Percentiles rank a stretch among this genome's conserved stretches.
These are phyloP conservation scores for Gypsophila paniculata DNA, from an alignment of 179 eudicot genomes.

Conservation along the genomic window DNA sequence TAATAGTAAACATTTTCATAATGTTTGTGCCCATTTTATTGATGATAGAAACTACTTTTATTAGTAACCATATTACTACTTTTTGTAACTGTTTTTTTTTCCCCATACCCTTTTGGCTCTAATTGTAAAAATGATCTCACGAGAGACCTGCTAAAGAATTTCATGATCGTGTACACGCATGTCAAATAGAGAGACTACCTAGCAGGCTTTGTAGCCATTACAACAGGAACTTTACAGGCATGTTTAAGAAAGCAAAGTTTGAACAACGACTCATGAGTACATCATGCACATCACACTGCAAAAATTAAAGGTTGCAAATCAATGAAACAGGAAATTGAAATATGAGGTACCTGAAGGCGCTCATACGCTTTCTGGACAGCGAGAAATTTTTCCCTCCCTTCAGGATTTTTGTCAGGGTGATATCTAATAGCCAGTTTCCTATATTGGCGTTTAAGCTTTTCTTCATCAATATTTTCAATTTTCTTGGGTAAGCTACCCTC, in stretches of 20 bases:
- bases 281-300: not conserved
- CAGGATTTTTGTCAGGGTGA: slow-evolving; percentile 99
- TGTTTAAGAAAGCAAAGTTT: not conserved
- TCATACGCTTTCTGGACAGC: slow-evolving; percentile 99
- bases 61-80: no score
- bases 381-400: slow-evolving; percentile 94
- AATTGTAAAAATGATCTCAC: no score
- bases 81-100: no score
- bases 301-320: slow-evolving; percentile 1
- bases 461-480: slow-evolving; percentile 95
- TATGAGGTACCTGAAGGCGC: slow-evolving; percentile 71
- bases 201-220: not conserved
- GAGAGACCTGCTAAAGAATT: no score
- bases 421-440: slow-evolving; percentile 95
- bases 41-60: no score
- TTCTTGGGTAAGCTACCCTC: slow-evolving; percentile 62
- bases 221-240: not conserved
- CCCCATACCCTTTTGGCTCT: no score
- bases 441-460: slow-evolving; percentile 94
- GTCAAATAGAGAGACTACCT: not conserved
- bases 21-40: no score
- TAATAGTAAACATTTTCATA: no score
- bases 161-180: not conserved
- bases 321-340: slow-evolving; percentile 8
- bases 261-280: not conserved